Percentiles rank a stretch among this genome's conserved stretches.
Conservation (phyloP, 495 filamentous ascomycete genomes). For the Daldinia concentrica region DNA sequence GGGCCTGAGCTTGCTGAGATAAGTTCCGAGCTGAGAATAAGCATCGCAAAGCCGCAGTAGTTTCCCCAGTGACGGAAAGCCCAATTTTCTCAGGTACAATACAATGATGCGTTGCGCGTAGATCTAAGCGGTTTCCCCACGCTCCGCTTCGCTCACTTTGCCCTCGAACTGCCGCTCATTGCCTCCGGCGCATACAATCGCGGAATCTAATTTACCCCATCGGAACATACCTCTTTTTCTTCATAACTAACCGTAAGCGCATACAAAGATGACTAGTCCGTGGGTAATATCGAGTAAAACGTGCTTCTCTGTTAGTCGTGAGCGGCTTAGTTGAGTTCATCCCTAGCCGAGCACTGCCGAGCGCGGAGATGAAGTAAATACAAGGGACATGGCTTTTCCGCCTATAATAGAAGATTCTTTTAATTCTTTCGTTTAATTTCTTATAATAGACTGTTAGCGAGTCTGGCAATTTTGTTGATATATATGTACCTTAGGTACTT, state of each 20-base stretch:
- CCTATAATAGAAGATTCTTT: not conserved
- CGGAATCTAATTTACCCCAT: constrained; percentile 35
- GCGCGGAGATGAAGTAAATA: constrained; percentile 31
- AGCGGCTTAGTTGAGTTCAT: constrained; percentile 14
- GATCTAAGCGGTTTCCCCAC: not conserved
- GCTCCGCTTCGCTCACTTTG: not conserved
- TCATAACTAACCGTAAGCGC: not conserved
- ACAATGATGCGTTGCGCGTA: not conserved
- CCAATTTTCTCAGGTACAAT: constrained; percentile 5
- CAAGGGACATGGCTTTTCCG: not conserved
- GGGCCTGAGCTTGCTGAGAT: no score
- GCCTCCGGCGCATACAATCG: not conserved
- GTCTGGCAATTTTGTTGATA: not conserved
- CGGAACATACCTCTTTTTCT: not conserved
- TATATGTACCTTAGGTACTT: no score
- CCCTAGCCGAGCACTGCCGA: constrained; percentile 44
- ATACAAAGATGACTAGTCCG: not conserved
- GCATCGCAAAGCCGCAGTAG: not conserved
- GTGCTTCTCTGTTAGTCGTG: constrained; percentile 7
- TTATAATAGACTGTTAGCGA: constrained; percentile 5
- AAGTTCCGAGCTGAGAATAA: constrained; percentile 21
- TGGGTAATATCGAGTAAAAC: constrained; percentile 6
- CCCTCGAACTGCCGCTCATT: constrained; percentile 13
- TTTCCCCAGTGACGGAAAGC: constrained; percentile 9
- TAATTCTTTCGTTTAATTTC: constrained; percentile 13